These are phyloP conservation scores for Bacidia rubella DNA, from an alignment of 495 filamentous ascomycete species.

Conservation along the genomic window DNA sequence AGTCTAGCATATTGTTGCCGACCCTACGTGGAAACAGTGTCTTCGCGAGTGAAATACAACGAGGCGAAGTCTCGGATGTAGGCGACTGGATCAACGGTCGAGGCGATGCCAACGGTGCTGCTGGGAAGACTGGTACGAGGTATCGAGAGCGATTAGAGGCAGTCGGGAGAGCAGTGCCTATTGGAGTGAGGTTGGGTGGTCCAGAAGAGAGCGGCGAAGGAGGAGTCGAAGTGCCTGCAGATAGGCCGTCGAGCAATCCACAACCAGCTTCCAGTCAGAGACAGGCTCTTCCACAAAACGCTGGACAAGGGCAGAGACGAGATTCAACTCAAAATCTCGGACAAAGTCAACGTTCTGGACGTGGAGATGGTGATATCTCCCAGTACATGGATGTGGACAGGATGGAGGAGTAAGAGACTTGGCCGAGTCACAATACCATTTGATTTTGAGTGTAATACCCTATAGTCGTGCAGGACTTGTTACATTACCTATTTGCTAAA, in stretches of 20 bases:
- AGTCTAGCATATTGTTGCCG: conserved; percentile 37
- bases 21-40: conserved; percentile 27
- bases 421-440: too few relatives aligned
- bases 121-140: conserved; percentile 17
- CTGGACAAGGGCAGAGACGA: not conserved
- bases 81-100: conserved; percentile 38
- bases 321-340: not conserved
- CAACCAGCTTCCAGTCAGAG: conserved; percentile 3
- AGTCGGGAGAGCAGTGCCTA: conserved; percentile 32
- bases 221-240: conserved; percentile 1
- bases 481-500: too few relatives aligned
- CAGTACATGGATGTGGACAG: conserved; percentile 23
- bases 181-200: conserved; percentile 23
- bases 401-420: conserved; percentile 10
- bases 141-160: conserved; percentile 28
- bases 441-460: too few relatives aligned
- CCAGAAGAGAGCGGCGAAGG: conserved; percentile 17
- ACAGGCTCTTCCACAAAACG: not conserved
- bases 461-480: too few relatives aligned
- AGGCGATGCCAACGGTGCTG: conserved; percentile 22
- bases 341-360: conserved; percentile 5
- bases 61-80: conserved; percentile 29
- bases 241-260: not conserved
- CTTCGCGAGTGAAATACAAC: conserved; percentile 25
- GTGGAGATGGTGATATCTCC: conserved; percentile 16